phyloP scores from a whole-genome alignment of 176 grass and related monocot genomes.

The Paspalum notatum region DNA sequence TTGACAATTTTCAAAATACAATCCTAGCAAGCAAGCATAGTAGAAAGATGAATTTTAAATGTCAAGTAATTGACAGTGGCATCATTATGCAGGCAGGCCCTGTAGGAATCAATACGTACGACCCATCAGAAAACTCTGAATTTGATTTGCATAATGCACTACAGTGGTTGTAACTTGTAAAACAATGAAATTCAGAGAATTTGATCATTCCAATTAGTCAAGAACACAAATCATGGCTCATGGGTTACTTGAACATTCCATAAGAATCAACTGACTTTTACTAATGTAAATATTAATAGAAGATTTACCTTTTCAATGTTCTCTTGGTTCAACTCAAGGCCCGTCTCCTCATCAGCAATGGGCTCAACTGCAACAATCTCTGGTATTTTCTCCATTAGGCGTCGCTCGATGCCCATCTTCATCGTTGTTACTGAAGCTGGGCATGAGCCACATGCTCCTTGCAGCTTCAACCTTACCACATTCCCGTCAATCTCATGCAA shows the following conservation, averaged over 20 bases:
- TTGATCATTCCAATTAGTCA: constrained; percentile 16
- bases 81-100: background rate
- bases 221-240: background rate
- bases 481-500: constrained; percentile 94
- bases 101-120: background rate
- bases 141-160: constrained; percentile 18
- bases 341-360: constrained; percentile 84
- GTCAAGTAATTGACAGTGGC: constrained; percentile 13
- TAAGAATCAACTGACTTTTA: constrained; percentile 4
- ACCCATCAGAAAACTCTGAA: background rate
- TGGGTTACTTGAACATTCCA: background rate
- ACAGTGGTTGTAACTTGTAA: background rate
- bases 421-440: constrained; percentile 90
- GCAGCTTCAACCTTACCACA: constrained; percentile 78
- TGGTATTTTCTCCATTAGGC: constrained; percentile 98
- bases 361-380: constrained; percentile 90
- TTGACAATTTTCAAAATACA: too few relatives aligned
- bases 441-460: constrained; percentile 96
- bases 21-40: background rate
- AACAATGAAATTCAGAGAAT: background rate
- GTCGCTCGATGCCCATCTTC: constrained; percentile 91
- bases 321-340: constrained; percentile 78
- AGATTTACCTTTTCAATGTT: constrained; percentile 83
- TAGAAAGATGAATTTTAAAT: constrained; percentile 15
- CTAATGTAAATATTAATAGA: constrained; percentile 5